Evolutionary conservation across 2,329 filamentous ascomycete genomes (phyloP).

Genomic region (Triangularia verruculosa): DNA sequence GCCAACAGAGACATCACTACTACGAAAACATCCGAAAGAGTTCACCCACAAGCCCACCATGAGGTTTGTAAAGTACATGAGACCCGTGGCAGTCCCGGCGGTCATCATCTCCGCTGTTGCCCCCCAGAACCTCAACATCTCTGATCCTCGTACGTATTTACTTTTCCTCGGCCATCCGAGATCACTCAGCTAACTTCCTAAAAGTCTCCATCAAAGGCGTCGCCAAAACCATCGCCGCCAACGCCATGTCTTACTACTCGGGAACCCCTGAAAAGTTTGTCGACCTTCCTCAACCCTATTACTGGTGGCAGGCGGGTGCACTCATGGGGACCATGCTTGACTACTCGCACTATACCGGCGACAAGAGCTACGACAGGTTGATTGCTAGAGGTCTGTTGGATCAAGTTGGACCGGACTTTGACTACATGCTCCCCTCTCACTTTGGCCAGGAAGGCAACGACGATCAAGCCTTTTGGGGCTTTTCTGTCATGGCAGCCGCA

Average conservation of each 20-base stretch:
- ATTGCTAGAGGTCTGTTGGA: slow-evolving; percentile 57
- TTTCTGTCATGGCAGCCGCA: slow-evolving; percentile 64
- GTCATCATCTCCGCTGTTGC: slow-evolving; percentile 24
- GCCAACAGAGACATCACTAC: slow-evolving; percentile 1
- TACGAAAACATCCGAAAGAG: background rate
- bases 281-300: slow-evolving; percentile 64
- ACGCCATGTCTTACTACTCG: slow-evolving; percentile 62
- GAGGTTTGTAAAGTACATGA: slow-evolving; percentile 31
- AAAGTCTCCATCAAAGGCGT: slow-evolving; percentile 61
- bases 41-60: slow-evolving; percentile 10
- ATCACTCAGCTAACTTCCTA: slow-evolving; percentile 10
- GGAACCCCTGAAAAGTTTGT: slow-evolving; percentile 57
- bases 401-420: slow-evolving; percentile 53
- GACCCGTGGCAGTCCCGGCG: slow-evolving; percentile 20
- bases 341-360: slow-evolving; percentile 65
- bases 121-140: slow-evolving; percentile 39
- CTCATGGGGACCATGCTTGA: slow-evolving; percentile 67
- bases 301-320: slow-evolving; percentile 65
- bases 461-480: slow-evolving; percentile 72
- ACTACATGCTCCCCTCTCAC: slow-evolving; percentile 59
- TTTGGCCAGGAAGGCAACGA: slow-evolving; percentile 67
- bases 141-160: slow-evolving; percentile 34
- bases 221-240: slow-evolving; percentile 58
- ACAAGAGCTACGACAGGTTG: slow-evolving; percentile 58
- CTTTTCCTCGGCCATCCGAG: background rate